Conservation (phyloP, 2,329 filamentous ascomycete species). For the Golovinomyces cichoracearum region DNA sequence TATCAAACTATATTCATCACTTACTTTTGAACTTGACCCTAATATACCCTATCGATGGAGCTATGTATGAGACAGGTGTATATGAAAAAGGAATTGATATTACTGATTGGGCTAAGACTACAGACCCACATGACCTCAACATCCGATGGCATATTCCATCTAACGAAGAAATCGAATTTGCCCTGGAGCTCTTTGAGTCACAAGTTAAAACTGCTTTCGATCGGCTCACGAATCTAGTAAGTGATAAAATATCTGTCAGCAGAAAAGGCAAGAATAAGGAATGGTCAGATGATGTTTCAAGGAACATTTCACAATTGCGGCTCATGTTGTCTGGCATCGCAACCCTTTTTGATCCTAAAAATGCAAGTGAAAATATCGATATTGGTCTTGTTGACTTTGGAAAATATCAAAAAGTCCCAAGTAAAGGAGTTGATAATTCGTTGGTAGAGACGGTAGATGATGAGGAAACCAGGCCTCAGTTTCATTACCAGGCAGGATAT, state of each 20-base stretch:
- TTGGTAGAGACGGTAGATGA: slow-evolving; percentile 43
- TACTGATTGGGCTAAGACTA: slow-evolving; percentile 61
- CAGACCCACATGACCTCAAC: slow-evolving; percentile 46
- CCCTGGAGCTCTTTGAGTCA: slow-evolving; percentile 63
- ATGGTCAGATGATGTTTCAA: slow-evolving; percentile 89
- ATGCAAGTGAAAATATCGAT: slow-evolving; percentile 23
- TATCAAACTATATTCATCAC: slow-evolving; percentile 95
- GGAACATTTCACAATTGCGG: slow-evolving; percentile 65
- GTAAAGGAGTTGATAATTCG: slow-evolving; percentile 30
- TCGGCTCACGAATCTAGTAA: slow-evolving; percentile 54
- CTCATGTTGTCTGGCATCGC: slow-evolving; percentile 80
- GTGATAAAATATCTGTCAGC: slow-evolving; percentile 56
- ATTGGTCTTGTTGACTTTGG: neutral
- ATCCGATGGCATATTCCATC: slow-evolving; percentile 80
- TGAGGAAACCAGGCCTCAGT: slow-evolving; percentile 61
- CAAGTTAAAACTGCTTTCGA: slow-evolving; percentile 55
- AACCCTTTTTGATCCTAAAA: slow-evolving; percentile 60
- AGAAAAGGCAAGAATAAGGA: slow-evolving; percentile 91
- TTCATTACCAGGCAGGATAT: slow-evolving; percentile 74
- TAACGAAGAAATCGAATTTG: slow-evolving; percentile 60
- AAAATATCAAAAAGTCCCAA: slow-evolving; percentile 9
- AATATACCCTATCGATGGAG: slow-evolving; percentile 76
- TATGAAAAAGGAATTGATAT: slow-evolving; percentile 46
- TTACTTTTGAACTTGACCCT: slow-evolving; percentile 80
- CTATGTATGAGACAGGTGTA: slow-evolving; percentile 58